Percentiles rank a stretch among this genome's conserved stretches.
Conservation (phyloP, 106 monocot genomes). For the Acorus calamus region DNA sequence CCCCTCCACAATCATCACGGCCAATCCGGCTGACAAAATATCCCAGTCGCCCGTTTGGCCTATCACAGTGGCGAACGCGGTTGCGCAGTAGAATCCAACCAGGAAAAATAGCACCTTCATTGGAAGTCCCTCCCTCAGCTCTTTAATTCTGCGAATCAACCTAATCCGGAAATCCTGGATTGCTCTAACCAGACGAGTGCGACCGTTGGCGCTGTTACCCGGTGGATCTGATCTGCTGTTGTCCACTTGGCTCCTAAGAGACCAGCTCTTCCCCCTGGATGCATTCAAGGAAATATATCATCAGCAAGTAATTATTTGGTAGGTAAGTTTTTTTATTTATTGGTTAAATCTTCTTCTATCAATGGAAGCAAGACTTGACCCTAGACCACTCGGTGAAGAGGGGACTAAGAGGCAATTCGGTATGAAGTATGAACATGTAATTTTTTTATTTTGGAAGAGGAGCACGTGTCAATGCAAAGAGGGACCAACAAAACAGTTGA, state of each 20-base stretch:
- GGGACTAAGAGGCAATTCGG: no score
- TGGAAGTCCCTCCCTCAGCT: slow-evolving; percentile 41
- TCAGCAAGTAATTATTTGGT: neutral
- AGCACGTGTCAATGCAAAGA: no score
- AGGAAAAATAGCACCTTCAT: slow-evolving; percentile 78
- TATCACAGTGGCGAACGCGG: slow-evolving; percentile 88
- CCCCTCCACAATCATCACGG: slow-evolving; percentile 77
- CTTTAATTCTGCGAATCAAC: slow-evolving; percentile 29
- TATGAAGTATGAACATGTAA: no score
- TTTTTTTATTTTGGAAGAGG: no score
- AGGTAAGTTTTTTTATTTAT: neutral
- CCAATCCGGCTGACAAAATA: slow-evolving; percentile 85
- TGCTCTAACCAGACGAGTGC: slow-evolving; percentile 49
- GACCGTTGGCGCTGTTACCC: slow-evolving; percentile 18
- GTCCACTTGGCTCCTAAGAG: slow-evolving; percentile 34
- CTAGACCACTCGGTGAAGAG: no score
- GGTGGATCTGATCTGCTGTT: slow-evolving; percentile 24
- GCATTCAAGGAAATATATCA: neutral
- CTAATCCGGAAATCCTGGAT: slow-evolving; percentile 37
- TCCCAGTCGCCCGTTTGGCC: slow-evolving; percentile 99
- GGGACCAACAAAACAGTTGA: no score
- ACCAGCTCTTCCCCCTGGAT: slow-evolving; percentile 27
- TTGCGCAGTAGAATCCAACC: slow-evolving; percentile 85
- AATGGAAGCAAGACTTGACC: no score
- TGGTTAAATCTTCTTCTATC: neutral